Conservation (phyloP, 371 early-diverging fungal genomes). For the Mucor lusitanicus region DNA sequence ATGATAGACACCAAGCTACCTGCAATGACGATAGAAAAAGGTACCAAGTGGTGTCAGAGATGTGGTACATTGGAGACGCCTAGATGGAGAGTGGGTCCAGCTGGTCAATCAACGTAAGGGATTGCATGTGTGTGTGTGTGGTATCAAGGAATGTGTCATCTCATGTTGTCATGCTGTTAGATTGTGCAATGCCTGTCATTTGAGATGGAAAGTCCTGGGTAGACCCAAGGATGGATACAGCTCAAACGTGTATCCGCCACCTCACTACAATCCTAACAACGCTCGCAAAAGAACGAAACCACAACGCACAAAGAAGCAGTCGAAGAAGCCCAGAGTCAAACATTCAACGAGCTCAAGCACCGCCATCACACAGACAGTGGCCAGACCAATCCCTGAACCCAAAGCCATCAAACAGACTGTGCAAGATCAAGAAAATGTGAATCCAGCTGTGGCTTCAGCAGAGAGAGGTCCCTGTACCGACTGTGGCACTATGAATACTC, state of each 20-base stretch:
- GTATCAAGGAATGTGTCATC: not conserved
- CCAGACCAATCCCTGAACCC: not conserved
- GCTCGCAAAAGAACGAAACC: not conserved
- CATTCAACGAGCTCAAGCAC: not conserved
- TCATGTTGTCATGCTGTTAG: conserved; percentile 10
- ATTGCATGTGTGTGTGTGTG: not conserved
- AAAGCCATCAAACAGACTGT: not conserved
- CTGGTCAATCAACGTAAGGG: conserved; percentile 24
- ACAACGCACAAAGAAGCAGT: not conserved
- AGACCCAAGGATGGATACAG: conserved; percentile 10
- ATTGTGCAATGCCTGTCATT: conserved; percentile 48
- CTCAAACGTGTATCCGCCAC: conserved; percentile 12
- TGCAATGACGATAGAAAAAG: not conserved
- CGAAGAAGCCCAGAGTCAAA: conserved; percentile 1
- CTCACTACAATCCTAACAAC: not conserved
- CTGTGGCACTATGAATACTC: conserved; percentile 24
- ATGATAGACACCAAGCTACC: not conserved
- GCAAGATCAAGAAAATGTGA: not conserved
- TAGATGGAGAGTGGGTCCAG: conserved; percentile 27
- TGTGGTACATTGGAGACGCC: conserved; percentile 26
- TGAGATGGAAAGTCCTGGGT: conserved; percentile 29
- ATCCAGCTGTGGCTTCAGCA: not conserved
- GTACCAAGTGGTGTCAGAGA: conserved; percentile 24
- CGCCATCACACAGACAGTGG: not conserved
- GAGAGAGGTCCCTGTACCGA: not conserved